Base-by-base conservation (phyloP, 257 asterid species). In the Solanum sitiens region DNA sequence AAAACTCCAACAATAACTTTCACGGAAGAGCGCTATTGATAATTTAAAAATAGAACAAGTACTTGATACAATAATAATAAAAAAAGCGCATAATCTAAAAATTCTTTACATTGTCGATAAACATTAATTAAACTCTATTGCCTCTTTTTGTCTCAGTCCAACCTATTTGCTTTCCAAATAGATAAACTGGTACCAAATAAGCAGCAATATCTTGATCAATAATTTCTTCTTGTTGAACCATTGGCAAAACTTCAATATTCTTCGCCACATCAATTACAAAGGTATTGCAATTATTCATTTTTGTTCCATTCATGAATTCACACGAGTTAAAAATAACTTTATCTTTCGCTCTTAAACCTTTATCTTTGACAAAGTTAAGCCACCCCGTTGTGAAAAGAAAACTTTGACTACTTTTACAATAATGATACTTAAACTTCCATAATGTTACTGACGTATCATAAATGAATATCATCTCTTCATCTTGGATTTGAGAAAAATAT, bases 291-390 rank as follows among this genome's bases (percentile, higher is more conserved):
- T 3, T 7, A 59, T 59, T 56, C 65, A 56, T 25, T 59, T 59
- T 20, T 20, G 25, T 59, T 59, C 5, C 67, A 59, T 59, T 20
- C 67, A 7, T 59, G 0, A 5, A 59, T 20, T 59, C 5, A 59
- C 67, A 20, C 67, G 8, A 59, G 25, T 59, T 59, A 85, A 95
- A 94, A 30, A 93, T 71, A 44, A 94, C 88, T 50, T 67, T 84
- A 86, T 96, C 98, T 37, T 37, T 37, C 39, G 39, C 39, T 37
- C 7, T 37, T 37, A 37, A 1, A 6, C 39, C 39, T 37, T 37
- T 37, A 37, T 37, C 39, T 37, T 37, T 37, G 39, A 37, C 39
- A 37, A 37, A 37, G 39, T 37, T 37, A 37, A 37, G 39, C 39
- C 39, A 37, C 5, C 39, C 39, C 39, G 7, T 37, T 37, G 39